Base-by-base conservation (phyloP, 257 asterid genomes). In the Oldenlandia corymbosa region DNA sequence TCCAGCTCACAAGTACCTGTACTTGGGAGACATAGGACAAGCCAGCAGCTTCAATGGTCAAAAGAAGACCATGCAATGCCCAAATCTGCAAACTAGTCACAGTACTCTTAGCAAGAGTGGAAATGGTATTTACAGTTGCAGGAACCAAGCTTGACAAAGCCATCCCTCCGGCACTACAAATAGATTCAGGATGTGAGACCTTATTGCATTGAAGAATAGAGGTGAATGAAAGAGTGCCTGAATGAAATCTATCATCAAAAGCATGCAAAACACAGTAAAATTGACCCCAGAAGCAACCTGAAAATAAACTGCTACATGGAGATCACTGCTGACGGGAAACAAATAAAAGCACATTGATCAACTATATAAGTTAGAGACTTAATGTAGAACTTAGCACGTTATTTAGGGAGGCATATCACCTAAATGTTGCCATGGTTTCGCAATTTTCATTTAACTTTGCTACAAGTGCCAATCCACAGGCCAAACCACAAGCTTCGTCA, bases 111-210 rank as follows among this genome's bases (percentile, higher is more conserved):
- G 95, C 88, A 70, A 85, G 90, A 26, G 88, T 79, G 52, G 97
- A 87, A 66, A 90, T 76, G 49, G 74, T 81, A 80, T 85, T 87
- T 70, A 93, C 99, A 47, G 99, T 90, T 57, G 82, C 86, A 62
- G 99, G 99, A 70, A 90, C 97, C 83, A 93, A 77, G 80, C 87
- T 93, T 74, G 99, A 90, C 87, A 93, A 72, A 42, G 99, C 97
- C 91, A 93, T 93, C 76, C 97, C 99, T 77, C 99, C 99, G 71
- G 99, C 99, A 75, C 99, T 93, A 97, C 71, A 82, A 73, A 64
- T 73, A 76, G 78, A 83, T 64, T 45, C 56, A 77, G 39, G 36
- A 67, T 64, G 79, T 67, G 65, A 76, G 64, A 67, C 58, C 68
- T 64, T 72, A 57, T 30, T 60, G 49, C 62, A 68, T 68, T 52